These are phyloP conservation scores for Xerocomus nothofagi DNA, from an alignment of 1,284 basidiomycete species.

Conservation along the genomic window DNA sequence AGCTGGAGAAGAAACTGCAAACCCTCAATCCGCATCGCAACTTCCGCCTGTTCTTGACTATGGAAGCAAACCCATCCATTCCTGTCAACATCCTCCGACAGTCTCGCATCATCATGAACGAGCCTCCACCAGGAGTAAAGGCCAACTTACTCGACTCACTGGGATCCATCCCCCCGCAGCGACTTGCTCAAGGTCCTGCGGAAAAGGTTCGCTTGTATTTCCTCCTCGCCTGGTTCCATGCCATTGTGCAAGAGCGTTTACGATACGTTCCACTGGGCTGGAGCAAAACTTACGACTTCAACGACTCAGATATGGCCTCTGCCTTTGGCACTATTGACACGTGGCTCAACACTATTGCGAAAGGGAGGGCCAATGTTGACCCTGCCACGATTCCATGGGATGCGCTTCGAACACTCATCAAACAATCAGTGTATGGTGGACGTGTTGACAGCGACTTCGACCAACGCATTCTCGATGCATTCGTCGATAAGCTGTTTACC, in stretches of 20 bases:
- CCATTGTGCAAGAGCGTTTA: conserved; percentile 91
- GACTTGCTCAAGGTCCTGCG: conserved; percentile 78
- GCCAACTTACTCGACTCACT: conserved; percentile 92
- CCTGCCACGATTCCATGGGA: conserved; percentile 92
- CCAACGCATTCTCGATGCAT: conserved; percentile 86
- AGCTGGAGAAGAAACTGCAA: conserved; percentile 95
- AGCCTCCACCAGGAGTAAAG: conserved; percentile 93
- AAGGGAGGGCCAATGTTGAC: conserved; percentile 88
- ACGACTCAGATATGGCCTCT: conserved; percentile 95
- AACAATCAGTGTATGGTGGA: conserved; percentile 94
- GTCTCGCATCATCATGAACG: conserved; percentile 95
- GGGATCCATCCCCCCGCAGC: conserved; percentile 70
- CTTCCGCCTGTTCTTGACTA: conserved; percentile 95
- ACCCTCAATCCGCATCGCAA: conserved; percentile 83
- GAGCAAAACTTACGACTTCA: conserved; percentile 96
- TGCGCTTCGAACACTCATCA: conserved; percentile 86
- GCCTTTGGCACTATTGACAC: conserved; percentile 89
- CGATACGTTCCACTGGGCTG: conserved; percentile 94
- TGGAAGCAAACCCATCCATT: conserved; percentile 92
- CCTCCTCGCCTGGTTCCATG: conserved; percentile 98
- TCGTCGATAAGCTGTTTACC: conserved; percentile 88
- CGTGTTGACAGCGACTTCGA: conserved; percentile 93
- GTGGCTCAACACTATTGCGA: conserved; percentile 80
- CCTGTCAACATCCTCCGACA: conserved; percentile 95
- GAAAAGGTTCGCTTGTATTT: conserved; percentile 92